Evolutionary conservation across 164 flowering plant genomes (phyloP).

Genomic region (Macadamia integrifolia): DNA sequence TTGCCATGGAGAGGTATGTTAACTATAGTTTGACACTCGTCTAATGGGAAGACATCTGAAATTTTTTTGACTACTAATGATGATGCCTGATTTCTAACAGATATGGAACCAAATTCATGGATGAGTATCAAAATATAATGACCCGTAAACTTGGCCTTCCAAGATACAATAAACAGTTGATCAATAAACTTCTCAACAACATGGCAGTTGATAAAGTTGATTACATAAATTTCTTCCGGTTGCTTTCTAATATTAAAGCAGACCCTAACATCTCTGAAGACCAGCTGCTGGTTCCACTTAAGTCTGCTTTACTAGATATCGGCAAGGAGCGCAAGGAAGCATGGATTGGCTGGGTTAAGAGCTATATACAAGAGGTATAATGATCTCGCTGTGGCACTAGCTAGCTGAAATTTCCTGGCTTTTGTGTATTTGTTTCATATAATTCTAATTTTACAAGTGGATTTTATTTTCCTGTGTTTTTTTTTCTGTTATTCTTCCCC

Average conservation of each 20-base stretch:
- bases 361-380: conserved; percentile 81
- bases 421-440: no score
- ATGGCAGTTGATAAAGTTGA: conserved; percentile 62
- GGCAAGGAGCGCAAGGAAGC: conserved; percentile 96
- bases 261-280: conserved; percentile 56
- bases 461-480: no score
- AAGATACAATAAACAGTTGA: conserved; percentile 87
- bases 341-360: conserved; percentile 85
- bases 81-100: conserved; percentile 30
- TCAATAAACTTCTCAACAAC: conserved; percentile 60
- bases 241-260: conserved; percentile 78
- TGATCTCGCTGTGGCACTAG: background rate
- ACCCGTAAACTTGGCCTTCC: conserved; percentile 78
- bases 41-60: background rate
- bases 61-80: background rate
- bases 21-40: background rate
- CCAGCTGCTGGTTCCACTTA: conserved; percentile 71
- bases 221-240: conserved; percentile 93
- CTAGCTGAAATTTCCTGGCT: background rate
- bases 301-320: conserved; percentile 87
- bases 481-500: no score
- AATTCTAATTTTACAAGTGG: no score
- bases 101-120: conserved; percentile 96
- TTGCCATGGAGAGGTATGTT: conserved; percentile 92
- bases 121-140: conserved; percentile 93